Evolutionary conservation across 176 grass and related monocot genomes (phyloP), one percentile per base, ranked within the genome.

Genomic region (Musa acuminata): DNA sequence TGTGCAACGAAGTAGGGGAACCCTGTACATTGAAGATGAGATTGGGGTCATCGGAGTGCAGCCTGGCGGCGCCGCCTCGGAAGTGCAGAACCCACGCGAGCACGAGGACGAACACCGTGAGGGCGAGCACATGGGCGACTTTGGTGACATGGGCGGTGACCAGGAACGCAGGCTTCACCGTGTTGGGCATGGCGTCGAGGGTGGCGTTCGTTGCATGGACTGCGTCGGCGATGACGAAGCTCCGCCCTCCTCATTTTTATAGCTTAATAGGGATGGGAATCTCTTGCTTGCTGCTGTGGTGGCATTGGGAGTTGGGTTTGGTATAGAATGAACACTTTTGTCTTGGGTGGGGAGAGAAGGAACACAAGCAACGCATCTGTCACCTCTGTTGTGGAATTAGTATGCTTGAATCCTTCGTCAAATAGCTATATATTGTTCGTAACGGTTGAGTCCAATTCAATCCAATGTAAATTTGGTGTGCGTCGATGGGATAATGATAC

Each of bases 61-160:
- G 87, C 75, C 87, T 83, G 64, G 85, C 87, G 75, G 83, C 87
- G 74, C 95, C 88, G 71, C 95, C 90, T 7, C 91, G 77, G 72
- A 54, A 98, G 73, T 75, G 95, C 62, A 98, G 82, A 71, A 93
- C 82, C 95, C 95, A 98, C 51, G 91, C 95, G 43, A 98, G 90
- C 83, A 93, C 82, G 26, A 98, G 88, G 62, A 98, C 68, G 22
- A 86, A 88, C 8, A 77, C 81, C 23, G 80, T 53, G 50, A 98
- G 14, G 82, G 89, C 87, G 64, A 98, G 78, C 22, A 93, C 25
- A 75, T 98, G 90, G 14, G 94, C 94, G 11, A 68, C 51, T 71
- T 82, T 87, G 68, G 82, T 77, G 77, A 84, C 86, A 13, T 87
- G 84, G 66, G 75, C 51, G 13, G 59, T 77, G 64, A 85, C 19